Evolutionary conservation across 1,284 basidiomycete species (phyloP).

Genomic region (Vanrija pseudolonga): DNA sequence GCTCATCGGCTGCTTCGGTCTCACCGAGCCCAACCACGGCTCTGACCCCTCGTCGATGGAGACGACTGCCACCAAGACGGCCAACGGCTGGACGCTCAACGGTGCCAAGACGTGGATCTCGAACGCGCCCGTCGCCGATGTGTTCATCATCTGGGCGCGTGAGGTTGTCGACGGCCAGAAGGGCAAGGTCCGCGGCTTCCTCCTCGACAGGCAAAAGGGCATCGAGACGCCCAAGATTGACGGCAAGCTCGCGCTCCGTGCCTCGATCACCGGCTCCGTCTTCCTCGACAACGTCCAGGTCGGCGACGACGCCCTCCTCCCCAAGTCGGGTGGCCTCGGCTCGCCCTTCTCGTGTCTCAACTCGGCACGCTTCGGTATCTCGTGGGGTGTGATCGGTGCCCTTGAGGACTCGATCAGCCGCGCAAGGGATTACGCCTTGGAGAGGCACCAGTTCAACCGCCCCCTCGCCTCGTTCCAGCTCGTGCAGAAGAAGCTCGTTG

Average conservation of each 20-base stretch:
- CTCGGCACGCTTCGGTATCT: constrained; percentile 84
- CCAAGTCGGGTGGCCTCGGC: constrained; percentile 68
- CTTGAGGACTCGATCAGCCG: constrained; percentile 84
- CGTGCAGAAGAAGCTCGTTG: constrained; percentile 93
- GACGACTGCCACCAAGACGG: constrained; percentile 77
- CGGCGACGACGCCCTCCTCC: constrained; percentile 66
- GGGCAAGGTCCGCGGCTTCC: constrained; percentile 82
- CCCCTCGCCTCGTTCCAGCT: constrained; percentile 93
- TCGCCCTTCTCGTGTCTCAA: constrained; percentile 89
- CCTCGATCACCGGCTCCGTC: constrained; percentile 85
- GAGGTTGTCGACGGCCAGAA: constrained; percentile 50
- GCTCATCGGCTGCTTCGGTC: constrained; percentile 85
- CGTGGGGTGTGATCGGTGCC: constrained; percentile 91
- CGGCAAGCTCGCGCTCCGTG: constrained; percentile 87
- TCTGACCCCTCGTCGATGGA: constrained; percentile 93
- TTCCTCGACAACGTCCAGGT: constrained; percentile 84
- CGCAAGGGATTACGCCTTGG: constrained; percentile 79
- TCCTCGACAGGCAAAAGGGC: constrained; percentile 59
- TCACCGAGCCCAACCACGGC: constrained; percentile 96
- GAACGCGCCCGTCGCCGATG: constrained; percentile 79
- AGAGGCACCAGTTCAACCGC: constrained; percentile 77
- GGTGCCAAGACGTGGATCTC: constrained; percentile 98
- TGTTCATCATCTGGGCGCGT: constrained; percentile 83
- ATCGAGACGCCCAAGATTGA: constrained; percentile 82
- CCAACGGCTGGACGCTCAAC: constrained; percentile 79